Evolutionary conservation across 2,329 filamentous ascomycete genomes (phyloP), one percentile per base, ranked within the genome.

Genomic region (Ceratocystis lukuohia): DNA sequence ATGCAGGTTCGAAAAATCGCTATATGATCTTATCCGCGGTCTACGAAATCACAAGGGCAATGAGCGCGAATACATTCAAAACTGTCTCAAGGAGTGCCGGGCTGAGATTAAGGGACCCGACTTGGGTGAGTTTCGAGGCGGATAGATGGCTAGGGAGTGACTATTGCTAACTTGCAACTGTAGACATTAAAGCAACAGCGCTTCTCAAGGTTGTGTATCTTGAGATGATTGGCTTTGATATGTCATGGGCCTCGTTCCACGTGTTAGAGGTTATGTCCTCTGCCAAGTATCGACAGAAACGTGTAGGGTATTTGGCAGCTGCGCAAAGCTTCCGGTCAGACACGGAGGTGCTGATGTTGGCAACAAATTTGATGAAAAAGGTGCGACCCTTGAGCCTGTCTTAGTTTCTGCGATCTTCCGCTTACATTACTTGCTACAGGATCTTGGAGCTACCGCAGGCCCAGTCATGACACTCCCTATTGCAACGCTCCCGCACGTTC

Each of bases 191-290:
- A 80, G 92, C 94, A 22, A 97, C 91, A 44, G 94, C 94, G 59
- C 82, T 99, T 65, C 80, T 99, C 73, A 99, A 99, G 80, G 83
- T 99, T 71, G 88, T 96, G 65, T 99, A 99, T 75, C 84, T 99
- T 70, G 94, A 99, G 75, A 99, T 99, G 94, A 92, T 97, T 71
- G 94, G 94, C 15, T 89, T 97, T 75, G 94, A 97, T 77, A 99
- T 99, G 94, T 96, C 93, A 2, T 99, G 94, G 94, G 94, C 94
- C 3, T 92, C 92, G 12, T 99, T 99, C 77, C 90, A 99, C 75
- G 93, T 97, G 64, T 86, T 99, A 61, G 94, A 99, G 78, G 94
- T 99, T 77, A 99, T 99, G 94, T 96, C 92, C 46, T 96, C 91
- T 48, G 82, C 88, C 61, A 97, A 96, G 75, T 96, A 96, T 75